Evolutionary conservation across 2,329 filamentous ascomycete genomes (phyloP).

Genomic region (Pyricularia pennisetigena): DNA sequence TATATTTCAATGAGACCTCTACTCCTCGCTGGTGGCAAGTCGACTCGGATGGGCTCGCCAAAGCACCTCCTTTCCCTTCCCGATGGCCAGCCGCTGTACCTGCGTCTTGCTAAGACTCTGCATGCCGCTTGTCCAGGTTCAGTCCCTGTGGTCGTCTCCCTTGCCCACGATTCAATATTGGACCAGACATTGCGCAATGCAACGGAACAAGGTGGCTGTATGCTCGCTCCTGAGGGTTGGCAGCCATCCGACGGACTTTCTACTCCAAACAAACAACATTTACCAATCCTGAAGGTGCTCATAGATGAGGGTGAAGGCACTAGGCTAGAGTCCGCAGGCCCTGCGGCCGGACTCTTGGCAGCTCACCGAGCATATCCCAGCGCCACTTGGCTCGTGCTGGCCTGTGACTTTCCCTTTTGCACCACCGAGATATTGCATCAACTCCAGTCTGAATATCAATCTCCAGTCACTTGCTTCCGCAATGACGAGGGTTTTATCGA

Average conservation of each 20-base stretch:
- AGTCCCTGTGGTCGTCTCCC: slow-evolving; percentile 16
- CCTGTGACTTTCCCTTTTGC: slow-evolving; percentile 23
- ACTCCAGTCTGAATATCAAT: slow-evolving; percentile 14
- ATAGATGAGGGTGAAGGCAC: neutral
- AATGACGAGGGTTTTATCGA: slow-evolving; percentile 19
- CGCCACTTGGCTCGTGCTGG: slow-evolving; percentile 21
- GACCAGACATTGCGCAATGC: neutral
- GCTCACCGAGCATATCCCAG: slow-evolving; percentile 16
- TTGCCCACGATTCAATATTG: slow-evolving; percentile 7
- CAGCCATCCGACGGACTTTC: too few species aligned
- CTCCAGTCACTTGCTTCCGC: slow-evolving; percentile 22
- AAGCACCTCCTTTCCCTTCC: slow-evolving; percentile 21
- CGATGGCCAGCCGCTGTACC: slow-evolving; percentile 15
- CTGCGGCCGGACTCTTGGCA: slow-evolving; percentile 16
- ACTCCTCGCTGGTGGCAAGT: slow-evolving; percentile 20
- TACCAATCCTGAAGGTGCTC: neutral
- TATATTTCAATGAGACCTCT: slow-evolving; percentile 14
- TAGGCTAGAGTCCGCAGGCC: neutral
- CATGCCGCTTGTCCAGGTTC: slow-evolving; percentile 14
- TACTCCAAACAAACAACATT: neutral
- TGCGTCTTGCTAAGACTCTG: slow-evolving; percentile 15
- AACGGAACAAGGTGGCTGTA: neutral
- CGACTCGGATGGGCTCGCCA: slow-evolving; percentile 18
- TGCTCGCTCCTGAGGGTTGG: neutral
- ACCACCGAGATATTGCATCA: slow-evolving; percentile 15